Base-by-base conservation (phyloP, 345 rosid species). In the Microcos paniculata region DNA sequence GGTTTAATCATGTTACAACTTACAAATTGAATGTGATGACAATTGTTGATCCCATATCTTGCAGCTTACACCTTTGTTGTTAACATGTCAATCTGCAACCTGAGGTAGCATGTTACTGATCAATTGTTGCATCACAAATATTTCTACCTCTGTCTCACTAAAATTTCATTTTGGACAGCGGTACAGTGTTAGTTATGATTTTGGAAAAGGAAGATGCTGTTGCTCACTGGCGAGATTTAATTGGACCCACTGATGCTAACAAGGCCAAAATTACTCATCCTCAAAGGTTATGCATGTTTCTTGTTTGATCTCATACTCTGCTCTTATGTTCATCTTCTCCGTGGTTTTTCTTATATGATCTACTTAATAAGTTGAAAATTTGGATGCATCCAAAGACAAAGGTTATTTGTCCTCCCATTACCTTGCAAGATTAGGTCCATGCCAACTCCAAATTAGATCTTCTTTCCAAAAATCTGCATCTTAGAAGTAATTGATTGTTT, bases 161-260 rank as follows among this genome's bases (percentile, higher is more conserved):
- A 48, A 71, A 61, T 70, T 57, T 73, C 12, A 15, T 46, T 51
- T 81, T 43, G 69, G 10, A 56, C 77, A 84, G 97, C 85, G 98
- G 92, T 83, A 97, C 97, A 18, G 91, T 90, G 70, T 71, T 92
- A 77, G 87, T 86, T 56, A 88, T 94, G 92, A 83, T 91, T 65
- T 80, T 94, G 85, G 93, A 90, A 87, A 94, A 89, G 83, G 79
- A 82, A 79, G 82, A 92, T 81, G 98, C 94, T 0, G 81, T 94
- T 90, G 77, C 87, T 81, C 83, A 87, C 63, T 94, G 98, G 98
- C 97, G 95, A 77, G 73, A 79, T 73, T 79, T 94, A 59, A 90
- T 94, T 76, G 97, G 94, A 48, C 93, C 97, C 64, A 92, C 97
- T n/a, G 90, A 92, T 84, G 86, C 94, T 30, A 31, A 18, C 31